Base-by-base conservation (phyloP, 352 stramenopile genomes). In the Pythium coloratum region DNA sequence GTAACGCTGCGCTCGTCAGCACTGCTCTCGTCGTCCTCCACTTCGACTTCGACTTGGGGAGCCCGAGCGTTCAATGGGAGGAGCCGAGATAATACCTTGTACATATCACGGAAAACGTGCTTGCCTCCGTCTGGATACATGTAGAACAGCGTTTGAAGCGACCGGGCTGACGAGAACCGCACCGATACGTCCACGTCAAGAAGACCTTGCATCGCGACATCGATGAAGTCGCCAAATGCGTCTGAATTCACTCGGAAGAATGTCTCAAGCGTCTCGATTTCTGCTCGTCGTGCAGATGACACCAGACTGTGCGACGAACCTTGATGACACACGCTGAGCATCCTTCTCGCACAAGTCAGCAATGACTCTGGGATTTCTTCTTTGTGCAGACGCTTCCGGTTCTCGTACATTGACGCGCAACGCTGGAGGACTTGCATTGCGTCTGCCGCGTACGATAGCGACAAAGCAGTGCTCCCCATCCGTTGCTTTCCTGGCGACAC, bases 101-200 rank as follows among this genome's bases (percentile, higher is more conserved):
- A 80, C 38, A 85, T 67, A 69, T 92, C 76, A n/a, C 70, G 72
- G 67, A 85, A 90, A 14, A 93, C 71, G 64, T 78, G 68, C 30
- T 71, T 51, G 9, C 78, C 69, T 18, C 87, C 88, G 56, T 94
- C 84, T 18, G 83, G 82, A 66, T 90, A 94, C 86, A 94, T 96
- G 61, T 81, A 90, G 59, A 88, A 89, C 20, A 94, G 30, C 6
- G 86, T 85, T 59, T 92, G 85, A 44, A 91, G 75, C 14, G 77
- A 67, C 47, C 64, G 68, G 10, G 81, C 73, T 7, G 84, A 76
- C 7, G 75, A 61, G 6, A 80, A 54, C 26, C 88, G 88, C 5
- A 96, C 88, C 30, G 64, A 69, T 12, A 82, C 65, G 42, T 89
- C 85, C 2, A 61, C 55, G 49, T 96, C 87, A 9, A 77, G 70